A percentile compares a stretch with the other conserved stretches of the same genome.
These are phyloP conservation scores for Penicillium steckii DNA, from an alignment of 495 filamentous ascomycete species.

Conservation along the genomic window DNA sequence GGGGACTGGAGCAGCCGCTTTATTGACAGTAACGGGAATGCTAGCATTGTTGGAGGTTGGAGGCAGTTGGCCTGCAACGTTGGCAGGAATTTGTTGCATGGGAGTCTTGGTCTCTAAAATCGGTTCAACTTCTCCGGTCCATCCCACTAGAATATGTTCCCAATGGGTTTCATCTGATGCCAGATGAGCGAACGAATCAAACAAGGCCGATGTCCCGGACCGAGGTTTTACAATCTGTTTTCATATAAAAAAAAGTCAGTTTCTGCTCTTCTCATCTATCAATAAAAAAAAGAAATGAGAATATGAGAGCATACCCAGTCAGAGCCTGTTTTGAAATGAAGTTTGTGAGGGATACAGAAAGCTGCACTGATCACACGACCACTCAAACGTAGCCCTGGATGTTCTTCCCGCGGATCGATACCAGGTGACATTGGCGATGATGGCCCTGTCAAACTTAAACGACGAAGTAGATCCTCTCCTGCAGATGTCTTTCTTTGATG, in stretches of 20 bases:
- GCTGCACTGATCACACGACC: constrained; percentile 85
- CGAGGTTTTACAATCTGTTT: constrained; percentile 58
- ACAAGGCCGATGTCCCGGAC: constrained; percentile 81
- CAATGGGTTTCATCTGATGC: constrained; percentile 72
- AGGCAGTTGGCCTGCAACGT: constrained; percentile 25
- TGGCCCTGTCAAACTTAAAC: constrained; percentile 54
- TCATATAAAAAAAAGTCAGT: constrained; percentile 7
- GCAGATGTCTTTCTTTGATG: constrained; percentile 52
- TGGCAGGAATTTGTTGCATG: constrained; percentile 33
- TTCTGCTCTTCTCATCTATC: no score
- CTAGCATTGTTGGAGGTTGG: constrained; percentile 14
- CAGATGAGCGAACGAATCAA: constrained; percentile 83
- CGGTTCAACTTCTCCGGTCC: constrained; percentile 84
- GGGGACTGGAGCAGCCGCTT: constrained; percentile 70
- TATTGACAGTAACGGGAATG: constrained; percentile 39
- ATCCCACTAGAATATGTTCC: constrained; percentile 86
- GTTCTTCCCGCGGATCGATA: constrained; percentile 56
- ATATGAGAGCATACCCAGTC: constrained; percentile 66
- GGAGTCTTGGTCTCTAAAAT: constrained; percentile 36
- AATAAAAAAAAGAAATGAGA: not conserved
- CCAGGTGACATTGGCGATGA: constrained; percentile 45
- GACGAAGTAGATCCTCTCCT: constrained; percentile 60
- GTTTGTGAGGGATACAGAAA: constrained; percentile 77
- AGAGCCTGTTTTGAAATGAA: constrained; percentile 62
- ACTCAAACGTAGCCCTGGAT: constrained; percentile 69